These are phyloP conservation scores for Plasmodium chabaudi DNA, from an alignment of 169 alveolate genomes.

Conservation along the genomic window DNA sequence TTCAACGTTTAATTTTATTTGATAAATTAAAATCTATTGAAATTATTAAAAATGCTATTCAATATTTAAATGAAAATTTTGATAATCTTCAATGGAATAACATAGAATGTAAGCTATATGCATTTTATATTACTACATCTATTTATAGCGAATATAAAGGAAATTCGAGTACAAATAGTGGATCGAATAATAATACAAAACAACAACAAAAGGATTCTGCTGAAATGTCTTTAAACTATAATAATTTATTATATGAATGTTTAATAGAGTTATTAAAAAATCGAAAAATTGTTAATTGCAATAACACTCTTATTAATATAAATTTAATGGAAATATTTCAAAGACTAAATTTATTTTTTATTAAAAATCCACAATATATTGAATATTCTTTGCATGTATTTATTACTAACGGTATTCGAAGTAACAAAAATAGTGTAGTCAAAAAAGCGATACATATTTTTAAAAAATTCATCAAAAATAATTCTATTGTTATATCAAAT, in stretches of 20 bases:
- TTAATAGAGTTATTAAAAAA: constrained; percentile 65
- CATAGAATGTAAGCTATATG: constrained; percentile 54
- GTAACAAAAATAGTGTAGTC: constrained; percentile 34
- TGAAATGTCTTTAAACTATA: constrained; percentile 14
- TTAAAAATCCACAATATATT: constrained; percentile 52
- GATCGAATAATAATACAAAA: neutral
- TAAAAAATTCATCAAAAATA: constrained; percentile 52
- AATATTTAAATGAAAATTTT: constrained; percentile 38
- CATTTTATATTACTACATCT: constrained; percentile 61
- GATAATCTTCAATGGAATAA: constrained; percentile 62
- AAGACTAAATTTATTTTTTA: constrained; percentile 51
- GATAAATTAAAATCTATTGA: constrained; percentile 66
- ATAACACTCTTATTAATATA: constrained; percentile 57
- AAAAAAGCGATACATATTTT: constrained; percentile 66
- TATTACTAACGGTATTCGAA: constrained; percentile 67
- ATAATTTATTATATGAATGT: constrained; percentile 32
- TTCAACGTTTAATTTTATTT: constrained; percentile 64
- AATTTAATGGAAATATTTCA: constrained; percentile 74
- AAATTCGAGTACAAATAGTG: neutral
- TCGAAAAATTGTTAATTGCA: constrained; percentile 43
- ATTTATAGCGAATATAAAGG: constrained; percentile 57
- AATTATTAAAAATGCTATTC: constrained; percentile 63
- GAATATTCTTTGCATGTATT: constrained; percentile 59
- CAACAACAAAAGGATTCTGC: constrained; percentile 16
- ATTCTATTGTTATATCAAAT: constrained; percentile 31